Percentiles rank a stretch among this genome's conserved stretches.
Conservation (phyloP, 257 asterid genomes). For the Paulownia fortunei region DNA sequence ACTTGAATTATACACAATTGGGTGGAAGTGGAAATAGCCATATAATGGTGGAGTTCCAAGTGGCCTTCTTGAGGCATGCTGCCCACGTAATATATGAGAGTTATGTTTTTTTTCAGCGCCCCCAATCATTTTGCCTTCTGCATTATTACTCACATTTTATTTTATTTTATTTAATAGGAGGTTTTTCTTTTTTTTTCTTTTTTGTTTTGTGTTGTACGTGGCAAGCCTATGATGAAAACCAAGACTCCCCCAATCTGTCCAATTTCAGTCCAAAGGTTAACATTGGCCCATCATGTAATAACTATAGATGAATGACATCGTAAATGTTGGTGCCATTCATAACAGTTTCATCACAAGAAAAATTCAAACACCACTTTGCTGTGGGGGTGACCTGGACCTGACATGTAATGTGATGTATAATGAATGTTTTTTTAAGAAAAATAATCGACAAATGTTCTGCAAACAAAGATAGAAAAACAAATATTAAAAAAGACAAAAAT, state of each 20-base stretch:
- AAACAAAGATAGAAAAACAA: too few species aligned
- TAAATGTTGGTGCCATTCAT: conserved; percentile 26
- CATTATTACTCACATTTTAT: conserved; percentile 28
- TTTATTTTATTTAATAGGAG: background rate
- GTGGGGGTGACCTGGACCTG: background rate
- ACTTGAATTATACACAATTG: background rate
- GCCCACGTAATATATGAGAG: conserved; percentile 21
- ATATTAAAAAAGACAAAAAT: too few species aligned
- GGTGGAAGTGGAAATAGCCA: conserved; percentile 8
- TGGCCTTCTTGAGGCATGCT: conserved; percentile 41
- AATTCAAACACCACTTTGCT: conserved; percentile 36
- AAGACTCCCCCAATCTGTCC: conserved; percentile 16
- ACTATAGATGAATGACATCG: background rate
- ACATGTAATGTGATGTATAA: conserved; percentile 21
- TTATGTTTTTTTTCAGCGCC: conserved; percentile 14
- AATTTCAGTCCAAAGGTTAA: background rate
- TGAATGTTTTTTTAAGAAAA: too few species aligned
- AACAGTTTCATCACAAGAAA: conserved; percentile 8
- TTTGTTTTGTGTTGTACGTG: conserved; percentile 21
- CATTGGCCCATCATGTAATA: conserved; percentile 9
- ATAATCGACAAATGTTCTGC: too few species aligned
- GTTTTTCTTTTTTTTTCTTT: background rate
- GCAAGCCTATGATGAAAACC: background rate
- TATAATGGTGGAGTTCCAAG: conserved; percentile 50
- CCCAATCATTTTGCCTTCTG: conserved; percentile 43